Conservation (phyloP, 2,329 filamentous ascomycete genomes). For the Calonectria pauciramosa region DNA sequence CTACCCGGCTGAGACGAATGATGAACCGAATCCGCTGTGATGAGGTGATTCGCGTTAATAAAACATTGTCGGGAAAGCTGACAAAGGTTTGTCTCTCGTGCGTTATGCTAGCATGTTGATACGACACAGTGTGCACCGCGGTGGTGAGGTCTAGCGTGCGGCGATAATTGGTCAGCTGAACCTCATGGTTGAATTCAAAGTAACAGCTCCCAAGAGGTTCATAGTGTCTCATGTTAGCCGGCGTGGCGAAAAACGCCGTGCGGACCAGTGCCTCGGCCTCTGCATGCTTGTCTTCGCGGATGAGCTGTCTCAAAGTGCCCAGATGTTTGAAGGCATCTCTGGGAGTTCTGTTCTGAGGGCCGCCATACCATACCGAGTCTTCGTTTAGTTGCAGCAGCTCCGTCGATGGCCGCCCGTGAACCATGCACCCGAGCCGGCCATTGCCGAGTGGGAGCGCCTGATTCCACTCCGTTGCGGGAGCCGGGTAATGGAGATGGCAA, state of each 20-base stretch:
- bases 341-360: constrained; percentile 58
- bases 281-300: constrained; percentile 39
- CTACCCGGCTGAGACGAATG: constrained; percentile 41
- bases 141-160: constrained; percentile 55
- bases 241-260: constrained; percentile 43
- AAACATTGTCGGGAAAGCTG: constrained; percentile 56
- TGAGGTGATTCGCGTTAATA: constrained; percentile 43
- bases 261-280: constrained; percentile 42
- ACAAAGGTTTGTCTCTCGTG: constrained; percentile 56
- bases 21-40: constrained; percentile 40
- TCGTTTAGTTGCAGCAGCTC: constrained; percentile 60
- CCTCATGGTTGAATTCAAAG: constrained; percentile 54
- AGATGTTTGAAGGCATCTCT: constrained; percentile 42
- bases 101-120: constrained; percentile 49
- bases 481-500: constrained; percentile 39
- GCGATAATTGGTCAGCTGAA: constrained; percentile 49
- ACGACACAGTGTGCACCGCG: constrained; percentile 54
- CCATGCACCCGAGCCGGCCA: constrained; percentile 57
- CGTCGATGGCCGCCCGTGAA: constrained; percentile 59
- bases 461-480: constrained; percentile 43
- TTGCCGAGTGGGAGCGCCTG: constrained; percentile 64
- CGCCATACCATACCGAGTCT: constrained; percentile 63
- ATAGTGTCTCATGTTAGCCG: constrained; percentile 47
- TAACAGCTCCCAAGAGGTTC: constrained; percentile 50
- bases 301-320: constrained; percentile 35